These are phyloP conservation scores for Penicillium cosmopolitanum DNA, from an alignment of 495 filamentous ascomycete species.

Conservation along the genomic window DNA sequence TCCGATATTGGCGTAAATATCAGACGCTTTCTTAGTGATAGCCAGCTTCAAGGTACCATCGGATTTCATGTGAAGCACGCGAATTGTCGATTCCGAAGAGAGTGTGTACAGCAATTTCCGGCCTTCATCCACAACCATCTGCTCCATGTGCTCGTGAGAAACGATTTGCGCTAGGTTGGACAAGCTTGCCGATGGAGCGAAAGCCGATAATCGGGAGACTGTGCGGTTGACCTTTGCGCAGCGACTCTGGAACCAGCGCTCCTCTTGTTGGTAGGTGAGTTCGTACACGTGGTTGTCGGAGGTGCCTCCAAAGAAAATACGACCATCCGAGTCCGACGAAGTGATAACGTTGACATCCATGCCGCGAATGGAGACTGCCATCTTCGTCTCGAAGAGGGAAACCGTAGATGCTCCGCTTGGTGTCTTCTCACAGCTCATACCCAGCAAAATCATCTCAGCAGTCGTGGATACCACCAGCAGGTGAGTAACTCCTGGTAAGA, in stretches of 20 bases:
- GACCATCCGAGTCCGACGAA: conserved; percentile 73
- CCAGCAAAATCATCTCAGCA: conserved; percentile 79
- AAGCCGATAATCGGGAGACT: conserved; percentile 69
- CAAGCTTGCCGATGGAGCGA: conserved; percentile 63
- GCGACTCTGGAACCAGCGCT: conserved; percentile 88
- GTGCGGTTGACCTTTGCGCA: conserved; percentile 87
- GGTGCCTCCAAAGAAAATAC: conserved; percentile 89
- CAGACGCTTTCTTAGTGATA: conserved; percentile 57
- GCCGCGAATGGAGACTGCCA: conserved; percentile 73
- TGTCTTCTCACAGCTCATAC: conserved; percentile 64
- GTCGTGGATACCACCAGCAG: conserved; percentile 87
- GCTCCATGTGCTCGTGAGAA: conserved; percentile 62
- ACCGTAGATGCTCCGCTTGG: conserved; percentile 70
- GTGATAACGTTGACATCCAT: conserved; percentile 74
- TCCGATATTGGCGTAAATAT: conserved; percentile 68
- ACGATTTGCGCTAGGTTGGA: conserved; percentile 41
- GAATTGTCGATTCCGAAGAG: conserved; percentile 80
- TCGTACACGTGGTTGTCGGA: conserved; percentile 87
- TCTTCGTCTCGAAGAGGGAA: conserved; percentile 78
- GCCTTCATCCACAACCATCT: conserved; percentile 86
- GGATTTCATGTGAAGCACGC: conserved; percentile 77
- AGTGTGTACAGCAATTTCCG: conserved; percentile 88
- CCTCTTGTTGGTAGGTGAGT: conserved; percentile 92
- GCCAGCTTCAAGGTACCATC: conserved; percentile 54
- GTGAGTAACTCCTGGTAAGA: conserved; percentile 80